Evolutionary conservation across 148 eudicot species (phyloP).

Genomic region (Chenopodium suecicum): DNA sequence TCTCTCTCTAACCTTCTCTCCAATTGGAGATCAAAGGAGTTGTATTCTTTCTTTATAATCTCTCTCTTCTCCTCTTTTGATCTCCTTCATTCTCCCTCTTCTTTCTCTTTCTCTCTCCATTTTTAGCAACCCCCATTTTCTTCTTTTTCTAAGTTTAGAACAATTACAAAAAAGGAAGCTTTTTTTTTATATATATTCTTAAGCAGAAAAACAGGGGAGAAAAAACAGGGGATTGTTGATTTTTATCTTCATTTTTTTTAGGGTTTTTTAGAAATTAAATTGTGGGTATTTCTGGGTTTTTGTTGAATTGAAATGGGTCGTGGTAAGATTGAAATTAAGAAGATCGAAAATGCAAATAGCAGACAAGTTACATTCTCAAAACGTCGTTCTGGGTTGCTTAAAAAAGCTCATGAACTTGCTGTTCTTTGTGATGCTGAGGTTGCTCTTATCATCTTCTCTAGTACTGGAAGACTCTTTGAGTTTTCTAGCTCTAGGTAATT

Average conservation of each 20-base stretch:
- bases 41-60: conserved; percentile 8
- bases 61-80: conserved; percentile 30
- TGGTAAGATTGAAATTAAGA: conserved; percentile 63
- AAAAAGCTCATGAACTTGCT: conserved; percentile 68
- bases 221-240: not conserved
- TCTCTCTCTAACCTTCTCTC: conserved; percentile 21
- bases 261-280: conserved; percentile 1
- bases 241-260: not conserved
- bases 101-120: conserved; percentile 37
- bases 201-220: not conserved
- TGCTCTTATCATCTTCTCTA: conserved; percentile 65
- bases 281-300: conserved; percentile 28
- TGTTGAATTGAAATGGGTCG: conserved; percentile 42
- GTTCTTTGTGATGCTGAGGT: conserved; percentile 70
- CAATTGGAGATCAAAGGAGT: conserved; percentile 39
- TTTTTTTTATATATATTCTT: not conserved
- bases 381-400: conserved; percentile 57
- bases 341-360: conserved; percentile 67
- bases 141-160: conserved; percentile 30
- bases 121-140: conserved; percentile 33
- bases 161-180: conserved; percentile 14
- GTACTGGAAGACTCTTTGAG: conserved; percentile 64
- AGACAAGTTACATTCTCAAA: conserved; percentile 77
- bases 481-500: conserved; percentile 53
- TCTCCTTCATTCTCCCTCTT: conserved; percentile 1